A percentile compares a stretch with the other conserved stretches of the same genome.
These are phyloP conservation scores for Platanus orientalis DNA, from an alignment of 164 flowering plant species.

Conservation along the genomic window DNA sequence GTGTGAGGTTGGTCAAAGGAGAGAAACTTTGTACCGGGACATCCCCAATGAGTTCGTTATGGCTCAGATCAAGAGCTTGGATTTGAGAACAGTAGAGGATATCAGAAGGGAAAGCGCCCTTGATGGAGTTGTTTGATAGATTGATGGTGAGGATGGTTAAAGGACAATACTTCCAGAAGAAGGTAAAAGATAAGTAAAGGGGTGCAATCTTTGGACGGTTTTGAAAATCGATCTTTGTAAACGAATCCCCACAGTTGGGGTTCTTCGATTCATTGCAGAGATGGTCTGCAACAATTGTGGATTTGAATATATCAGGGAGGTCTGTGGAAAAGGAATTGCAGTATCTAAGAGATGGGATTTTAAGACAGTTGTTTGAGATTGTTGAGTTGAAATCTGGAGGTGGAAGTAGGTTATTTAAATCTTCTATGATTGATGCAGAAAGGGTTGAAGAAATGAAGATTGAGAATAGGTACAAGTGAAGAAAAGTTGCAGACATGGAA, in stretches of 20 bases:
- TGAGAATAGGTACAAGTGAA: constrained; percentile 8
- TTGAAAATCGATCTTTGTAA: constrained; percentile 46
- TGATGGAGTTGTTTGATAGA: constrained; percentile 43
- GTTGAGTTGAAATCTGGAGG: constrained; percentile 52
- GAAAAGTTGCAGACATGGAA: constrained; percentile 19
- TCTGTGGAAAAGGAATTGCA: constrained; percentile 37
- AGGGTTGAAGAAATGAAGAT: constrained; percentile 3
- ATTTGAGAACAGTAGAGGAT: constrained; percentile 47
- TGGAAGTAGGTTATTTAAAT: constrained; percentile 39
- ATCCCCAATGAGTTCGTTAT: constrained; percentile 41
- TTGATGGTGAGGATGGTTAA: constrained; percentile 35
- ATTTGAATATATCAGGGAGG: constrained; percentile 48
- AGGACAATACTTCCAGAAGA: constrained; percentile 75
- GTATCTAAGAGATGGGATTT: constrained; percentile 48
- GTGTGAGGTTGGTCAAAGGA: constrained; percentile 36
- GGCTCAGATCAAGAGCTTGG: constrained; percentile 50
- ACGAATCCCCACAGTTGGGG: constrained; percentile 43
- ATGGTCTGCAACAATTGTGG: constrained; percentile 49
- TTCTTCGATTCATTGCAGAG: constrained; percentile 56
- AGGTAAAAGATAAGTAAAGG: constrained; percentile 51
- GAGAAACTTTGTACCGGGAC: constrained; percentile 34
- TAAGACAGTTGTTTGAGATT: constrained; percentile 37
- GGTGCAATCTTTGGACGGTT: constrained; percentile 38
- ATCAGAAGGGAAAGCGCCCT: constrained; percentile 46
- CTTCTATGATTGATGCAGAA: constrained; percentile 46